A percentile compares a stretch with the other conserved stretches of the same genome.
phyloP scores from a whole-genome alignment of 148 eudicot genomes.

The Silene latifolia region DNA sequence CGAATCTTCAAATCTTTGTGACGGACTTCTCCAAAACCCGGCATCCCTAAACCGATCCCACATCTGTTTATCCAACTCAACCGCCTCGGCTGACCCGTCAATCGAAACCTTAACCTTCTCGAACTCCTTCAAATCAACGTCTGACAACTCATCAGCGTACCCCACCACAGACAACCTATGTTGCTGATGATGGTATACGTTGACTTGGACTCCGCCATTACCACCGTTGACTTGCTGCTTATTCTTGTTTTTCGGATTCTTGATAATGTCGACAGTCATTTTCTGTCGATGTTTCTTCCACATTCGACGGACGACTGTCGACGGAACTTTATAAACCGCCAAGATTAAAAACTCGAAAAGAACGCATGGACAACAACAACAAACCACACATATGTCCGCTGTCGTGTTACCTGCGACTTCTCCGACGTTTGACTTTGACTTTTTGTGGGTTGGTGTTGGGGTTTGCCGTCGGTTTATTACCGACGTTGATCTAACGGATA shows the following conservation, averaged over 20 bases:
- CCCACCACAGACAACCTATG: background rate
- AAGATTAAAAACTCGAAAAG: conserved; percentile 43
- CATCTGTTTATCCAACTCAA: conserved; percentile 55
- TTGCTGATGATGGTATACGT: background rate
- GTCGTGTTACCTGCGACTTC: conserved; percentile 66
- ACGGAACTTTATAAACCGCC: conserved; percentile 55
- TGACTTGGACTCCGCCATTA: background rate
- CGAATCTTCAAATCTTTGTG: conserved; percentile 21
- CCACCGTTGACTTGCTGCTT: background rate
- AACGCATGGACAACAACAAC: conserved; percentile 70
- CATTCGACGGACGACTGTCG: conserved; percentile 37
- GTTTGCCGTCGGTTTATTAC: conserved; percentile 16
- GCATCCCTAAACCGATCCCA: conserved; percentile 53
- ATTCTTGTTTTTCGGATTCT: conserved; percentile 23
- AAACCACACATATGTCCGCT: conserved; percentile 60
- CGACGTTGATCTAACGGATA: conserved; percentile 27
- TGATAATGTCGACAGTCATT: background rate
- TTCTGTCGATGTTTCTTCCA: conserved; percentile 22
- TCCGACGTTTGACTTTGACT: conserved; percentile 33
- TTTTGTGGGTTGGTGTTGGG: background rate
- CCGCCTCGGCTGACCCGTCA: conserved; percentile 31
- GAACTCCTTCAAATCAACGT: conserved; percentile 19
- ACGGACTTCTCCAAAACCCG: conserved; percentile 73
- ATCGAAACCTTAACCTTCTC: conserved; percentile 36
- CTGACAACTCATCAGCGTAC: conserved; percentile 28